Base-by-base conservation (phyloP, 495 filamentous ascomycete species). In the Penicillium cosmopolitanum region DNA sequence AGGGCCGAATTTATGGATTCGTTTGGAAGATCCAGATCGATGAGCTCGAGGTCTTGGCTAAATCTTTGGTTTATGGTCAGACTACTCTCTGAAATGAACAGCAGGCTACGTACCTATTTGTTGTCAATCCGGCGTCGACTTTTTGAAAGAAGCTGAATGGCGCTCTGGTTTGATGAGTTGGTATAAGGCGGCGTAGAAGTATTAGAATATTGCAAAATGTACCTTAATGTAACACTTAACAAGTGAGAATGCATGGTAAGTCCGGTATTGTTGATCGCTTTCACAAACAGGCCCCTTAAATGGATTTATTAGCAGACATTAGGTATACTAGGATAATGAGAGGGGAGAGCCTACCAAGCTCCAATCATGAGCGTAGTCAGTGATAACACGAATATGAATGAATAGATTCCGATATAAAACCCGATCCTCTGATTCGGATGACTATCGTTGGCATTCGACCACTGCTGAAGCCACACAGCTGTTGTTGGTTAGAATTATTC, bases 21-120 rank as follows among this genome's bases (percentile, higher is more conserved):
- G 0, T 47, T 10, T 7, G 57, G 57, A 33, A 59, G 57, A 31
- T 53, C 28, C 57, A 59, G 46, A 51, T 54, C 57, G 23, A 59
- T 42, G 11, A 59, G 57, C 15, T 59, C 57, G 16, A 59, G 31
- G 19, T 59, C 57, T 19, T 59, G 57, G 33, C 57, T 59, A 50
- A 59, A 59, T 33, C 57, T 59, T 12, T 13, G 11, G 11, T 12
- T 9, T 16, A 23, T n/a, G 10, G 11, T 12, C 11, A 36, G 3
- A 13, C 13, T n/a, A 44, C 23, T 12, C 11, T 13, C 6, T 13
- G 36, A 8, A n/a, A n/a, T n/a, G 4, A 15, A 40, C 11, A 1
- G 5, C 12, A 40, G 15, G 36, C 11, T 40, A 40, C 36, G 5
- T 40, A 40, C 36, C 36, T 12, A 9, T 40, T 40, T 5, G 36